Base-by-base conservation (phyloP, 257 asterid genomes). In the Salvia hispanica region DNA sequence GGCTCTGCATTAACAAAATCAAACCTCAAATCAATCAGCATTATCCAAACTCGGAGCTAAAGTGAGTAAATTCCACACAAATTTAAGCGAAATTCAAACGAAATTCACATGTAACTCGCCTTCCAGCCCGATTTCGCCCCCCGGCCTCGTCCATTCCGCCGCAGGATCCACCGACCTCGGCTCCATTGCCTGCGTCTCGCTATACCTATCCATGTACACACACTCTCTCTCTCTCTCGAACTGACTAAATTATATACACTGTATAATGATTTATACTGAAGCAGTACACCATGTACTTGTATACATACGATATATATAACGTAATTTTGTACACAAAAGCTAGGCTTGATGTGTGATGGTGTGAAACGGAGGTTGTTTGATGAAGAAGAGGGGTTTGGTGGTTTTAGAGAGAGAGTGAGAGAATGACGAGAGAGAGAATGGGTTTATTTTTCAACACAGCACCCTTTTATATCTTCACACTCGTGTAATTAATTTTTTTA, bases 1-100 rank as follows among this genome's bases (percentile, higher is more conserved):
- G 88, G 90, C 85, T 87, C 99, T 94, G 90, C 97, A 88, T 86
- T 85, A 71, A 74, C 76, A 70, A 70, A 76, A 72, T 64, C 69
- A 63, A 61, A 58, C 72, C 67, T 36, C 76, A 58, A 72, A 68
- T 60, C 74, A 69, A 74, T 74, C 83, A 82, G 75, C 78, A 75
- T 71, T 71, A 71, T 82, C 25, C 34, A 66, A 25, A 16, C 51
- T 54, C 64, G 48, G 14, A 71, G 74, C 66, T 56, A 36, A 56
- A 58, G 56, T 62, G 72, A 69, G 74, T 53, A 76, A 78, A 64
- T 62, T 70, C 9, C 18, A 67, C 72, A 37, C 67, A 76, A 86
- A 78, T 82, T 76, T 70, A 81, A 60, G 58, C 74, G 81, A 77
- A 77, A 87, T 71, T 79, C 42, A 77, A 80, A 75, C 67, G 86